phyloP scores from a whole-genome alignment of 2,329 filamentous ascomycete species.

The Diaporthe citrichinensis region DNA sequence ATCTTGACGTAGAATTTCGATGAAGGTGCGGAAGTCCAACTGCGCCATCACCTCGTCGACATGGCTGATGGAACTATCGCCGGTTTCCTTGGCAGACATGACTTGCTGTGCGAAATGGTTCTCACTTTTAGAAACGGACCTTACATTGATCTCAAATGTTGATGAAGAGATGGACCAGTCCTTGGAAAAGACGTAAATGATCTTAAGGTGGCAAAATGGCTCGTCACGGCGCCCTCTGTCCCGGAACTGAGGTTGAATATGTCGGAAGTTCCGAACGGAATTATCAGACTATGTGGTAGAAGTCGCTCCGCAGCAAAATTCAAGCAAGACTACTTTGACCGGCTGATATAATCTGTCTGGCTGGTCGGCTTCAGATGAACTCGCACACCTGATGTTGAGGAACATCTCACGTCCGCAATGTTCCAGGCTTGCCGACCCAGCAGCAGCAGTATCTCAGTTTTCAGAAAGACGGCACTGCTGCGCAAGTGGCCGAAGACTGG shows the following conservation, averaged over 20 bases:
- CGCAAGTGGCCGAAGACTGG: neutral
- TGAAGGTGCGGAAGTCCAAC: neutral
- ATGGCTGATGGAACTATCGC: neutral
- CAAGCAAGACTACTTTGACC: too few species aligned
- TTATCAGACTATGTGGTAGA: too few species aligned
- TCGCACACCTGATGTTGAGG: too few species aligned
- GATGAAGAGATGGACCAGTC: neutral
- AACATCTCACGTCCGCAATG: neutral
- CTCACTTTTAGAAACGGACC: neutral
- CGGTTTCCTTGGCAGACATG: neutral
- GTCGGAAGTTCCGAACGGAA: neutral
- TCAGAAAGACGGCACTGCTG: neutral
- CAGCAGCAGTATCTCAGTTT: neutral
- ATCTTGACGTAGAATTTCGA: neutral
- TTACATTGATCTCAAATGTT: too few species aligned
- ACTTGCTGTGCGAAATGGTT: neutral
- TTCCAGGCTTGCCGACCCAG: neutral
- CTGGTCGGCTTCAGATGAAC: too few species aligned
- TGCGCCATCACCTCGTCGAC: neutral
- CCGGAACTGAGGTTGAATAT: neutral
- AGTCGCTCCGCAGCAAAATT: too few species aligned
- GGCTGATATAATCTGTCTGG: too few species aligned
- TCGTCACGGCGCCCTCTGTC: too few species aligned
- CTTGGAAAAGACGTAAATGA: neutral
- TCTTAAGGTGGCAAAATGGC: too few species aligned